Conservation (phyloP, 116 monocot species). For the Dioscorea cayenensis region DNA sequence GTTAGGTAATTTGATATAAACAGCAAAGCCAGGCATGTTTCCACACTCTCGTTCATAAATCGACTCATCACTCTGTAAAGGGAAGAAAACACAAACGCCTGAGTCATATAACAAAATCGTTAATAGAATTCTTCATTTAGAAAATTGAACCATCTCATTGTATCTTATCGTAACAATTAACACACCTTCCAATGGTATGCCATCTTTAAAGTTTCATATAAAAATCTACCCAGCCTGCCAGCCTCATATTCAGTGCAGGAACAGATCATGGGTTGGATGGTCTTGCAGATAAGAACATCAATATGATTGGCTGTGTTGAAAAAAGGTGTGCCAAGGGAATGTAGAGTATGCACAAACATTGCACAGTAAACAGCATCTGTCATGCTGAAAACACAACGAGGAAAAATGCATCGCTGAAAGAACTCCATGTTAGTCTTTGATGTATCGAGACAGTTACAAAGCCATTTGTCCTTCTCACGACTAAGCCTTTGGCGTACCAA, state of each 20-base stretch:
- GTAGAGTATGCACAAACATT: constrained; percentile 81
- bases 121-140: not conserved
- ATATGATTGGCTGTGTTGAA: constrained; percentile 96
- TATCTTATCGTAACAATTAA: not conserved
- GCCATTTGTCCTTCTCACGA: constrained; percentile 87
- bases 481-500: constrained; percentile 68
- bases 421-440: constrained; percentile 94
- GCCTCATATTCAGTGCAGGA: constrained; percentile 98
- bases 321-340: constrained; percentile 87
- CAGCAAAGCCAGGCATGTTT: constrained; percentile 95
- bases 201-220: constrained; percentile 89
- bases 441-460: constrained; percentile 74
- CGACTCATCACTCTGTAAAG: constrained; percentile 71
- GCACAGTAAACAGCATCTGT: constrained; percentile 93
- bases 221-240: constrained; percentile 85
- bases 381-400: constrained; percentile 88
- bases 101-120: not conserved
- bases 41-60: constrained; percentile 95
- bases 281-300: constrained; percentile 83
- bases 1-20: constrained; percentile 75
- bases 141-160: not conserved
- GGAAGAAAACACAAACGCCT: not conserved
- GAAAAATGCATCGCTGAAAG: constrained; percentile 89
- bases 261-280: constrained; percentile 94
- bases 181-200: constrained; percentile 94